These are phyloP conservation scores for Pulveroboletus sp. DNA, from an alignment of 768 basidiomycete species.

Conservation along the genomic window DNA sequence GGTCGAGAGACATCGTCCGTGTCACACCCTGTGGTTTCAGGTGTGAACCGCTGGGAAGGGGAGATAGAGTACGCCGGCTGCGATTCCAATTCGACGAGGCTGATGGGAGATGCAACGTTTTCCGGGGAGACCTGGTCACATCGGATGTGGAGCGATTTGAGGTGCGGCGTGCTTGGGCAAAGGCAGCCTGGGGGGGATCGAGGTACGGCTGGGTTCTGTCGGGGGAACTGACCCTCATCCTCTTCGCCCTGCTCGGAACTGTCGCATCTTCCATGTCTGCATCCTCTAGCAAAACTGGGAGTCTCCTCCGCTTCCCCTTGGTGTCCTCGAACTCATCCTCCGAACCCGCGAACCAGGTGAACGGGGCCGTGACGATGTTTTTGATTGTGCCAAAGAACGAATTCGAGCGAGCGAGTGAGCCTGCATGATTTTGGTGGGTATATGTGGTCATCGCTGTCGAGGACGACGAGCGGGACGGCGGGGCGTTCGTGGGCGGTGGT, in stretches of 20 bases:
- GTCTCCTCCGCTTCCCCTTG: constrained; percentile 55
- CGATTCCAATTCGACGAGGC: constrained; percentile 28
- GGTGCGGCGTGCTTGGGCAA: constrained; percentile 27
- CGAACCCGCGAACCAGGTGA: constrained; percentile 50
- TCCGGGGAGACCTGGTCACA: constrained; percentile 28
- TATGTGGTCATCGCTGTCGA: constrained; percentile 28
- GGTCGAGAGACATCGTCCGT: constrained; percentile 77
- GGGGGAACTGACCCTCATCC: constrained; percentile 53
- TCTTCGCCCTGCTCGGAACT: constrained; percentile 41
- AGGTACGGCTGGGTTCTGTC: constrained; percentile 44
- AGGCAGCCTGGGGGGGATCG: constrained; percentile 52
- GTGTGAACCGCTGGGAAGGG: constrained; percentile 30
- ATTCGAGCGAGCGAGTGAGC: constrained; percentile 47
- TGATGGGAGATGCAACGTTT: constrained; percentile 30
- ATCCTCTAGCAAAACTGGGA: constrained; percentile 27
- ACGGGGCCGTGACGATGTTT: constrained; percentile 63
- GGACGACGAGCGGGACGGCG: constrained; percentile 17
- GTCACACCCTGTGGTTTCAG: constrained; percentile 36
- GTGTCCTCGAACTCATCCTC: constrained; percentile 49
- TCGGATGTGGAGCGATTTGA: constrained; percentile 17
- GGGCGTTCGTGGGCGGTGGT: constrained; percentile 16
- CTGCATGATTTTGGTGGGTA: constrained; percentile 28
- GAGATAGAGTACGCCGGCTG: constrained; percentile 44
- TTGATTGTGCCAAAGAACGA: constrained; percentile 64
- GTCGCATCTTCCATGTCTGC: constrained; percentile 31